Evolutionary conservation across 1,284 basidiomycete genomes (phyloP), one percentile per base, ranked within the genome.

Genomic region (Fistulina hepatica): DNA sequence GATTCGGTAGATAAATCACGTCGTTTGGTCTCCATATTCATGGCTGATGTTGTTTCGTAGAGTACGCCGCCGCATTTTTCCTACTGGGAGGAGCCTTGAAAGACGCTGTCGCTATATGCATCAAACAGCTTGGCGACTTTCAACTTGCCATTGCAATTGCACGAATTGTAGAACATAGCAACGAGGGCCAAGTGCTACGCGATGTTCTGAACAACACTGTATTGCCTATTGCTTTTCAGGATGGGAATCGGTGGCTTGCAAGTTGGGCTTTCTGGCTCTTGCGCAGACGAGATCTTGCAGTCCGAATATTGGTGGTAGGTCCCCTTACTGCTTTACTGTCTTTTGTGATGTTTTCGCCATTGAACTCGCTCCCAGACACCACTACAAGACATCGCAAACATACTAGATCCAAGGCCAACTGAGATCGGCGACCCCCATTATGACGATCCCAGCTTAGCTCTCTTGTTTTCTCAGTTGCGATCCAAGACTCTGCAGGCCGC

Each of bases 31-130:
- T 17, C n/a, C 7, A 34, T 15, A 20, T 20, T 26, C 27, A 23
- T 33, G n/a, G n/a, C 36, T 47, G 16, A 47, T n/a, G 23, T 32
- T 3, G 25, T 25, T 26, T 16, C 28, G 10, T 44, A 93, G 92
- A 90, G 53, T 95, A 97, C 54, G 94, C 95, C 10, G 93, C 92
- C 0, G 91, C 92, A 0, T 98, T 99, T 62, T 99, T 98, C 65
- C 70, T 99, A 41, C 73, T 99, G 0, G 94, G 90, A 2, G 82
- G 79, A 16, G 80, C 80, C 27, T 61, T 95, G 15, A 85, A 85
- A 56, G 95, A 97, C 50, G 93, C 94, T 0, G 82, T 94, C 24
- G 86, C 81, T 46, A 83, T 99, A 8, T 95, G 92, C 55, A 57
- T 97, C 21, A 83, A 77, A 46, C 86, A 98, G 42, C 61, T 98